Base-by-base conservation (phyloP, 1,139 yeast species). In the Saccharomyces hybrid region DNA sequence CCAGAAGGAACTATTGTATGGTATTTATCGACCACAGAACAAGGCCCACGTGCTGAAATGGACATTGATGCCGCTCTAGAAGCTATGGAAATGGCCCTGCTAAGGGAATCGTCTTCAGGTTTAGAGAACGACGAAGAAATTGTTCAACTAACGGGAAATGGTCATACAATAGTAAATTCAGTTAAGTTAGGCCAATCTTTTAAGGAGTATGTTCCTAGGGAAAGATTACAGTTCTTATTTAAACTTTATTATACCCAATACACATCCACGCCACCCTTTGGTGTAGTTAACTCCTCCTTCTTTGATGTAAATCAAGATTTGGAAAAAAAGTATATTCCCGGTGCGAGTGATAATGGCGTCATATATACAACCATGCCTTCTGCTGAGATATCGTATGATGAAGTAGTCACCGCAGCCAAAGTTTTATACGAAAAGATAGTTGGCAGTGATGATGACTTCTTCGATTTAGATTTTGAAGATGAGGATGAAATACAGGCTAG, bases 391-490 rank as follows among this genome's bases (percentile, higher is more conserved):
- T 85, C 96, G 50, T 91, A 90, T 69, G 98, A 91, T 68, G 98
- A 96, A 29, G 80, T 87, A 9, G 81, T 91, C 27, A 81, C 90
- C 7, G 93, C 88, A 58, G 90, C 91, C n/a, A 84, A 83, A 64
- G 74, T 80, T 27, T 69, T 91, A 47, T 93, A 88, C 68, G 83
- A 82, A 56, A 76, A 79, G 57, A 82, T 91, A 58, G 95, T 95
- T 4, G 98, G 98, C 3, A 81, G 95, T 4, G 95, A 88, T 66
- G 98, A 90, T 62, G 98, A 91, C 70, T 91, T 91, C 72, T 91
- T 91, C 65, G 96, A 89, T 70, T 89, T 91, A 41, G 98, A 91
- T 71, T 91, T 91, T 67, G 98, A 91, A 71, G 98, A 91, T 68
- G 96, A 90, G 23, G 96, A 88, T 53, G 93, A 85, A 6, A 53